Evolutionary conservation across 2,329 filamentous ascomycete genomes (phyloP).

Genomic region (Penicillium sp.): DNA sequence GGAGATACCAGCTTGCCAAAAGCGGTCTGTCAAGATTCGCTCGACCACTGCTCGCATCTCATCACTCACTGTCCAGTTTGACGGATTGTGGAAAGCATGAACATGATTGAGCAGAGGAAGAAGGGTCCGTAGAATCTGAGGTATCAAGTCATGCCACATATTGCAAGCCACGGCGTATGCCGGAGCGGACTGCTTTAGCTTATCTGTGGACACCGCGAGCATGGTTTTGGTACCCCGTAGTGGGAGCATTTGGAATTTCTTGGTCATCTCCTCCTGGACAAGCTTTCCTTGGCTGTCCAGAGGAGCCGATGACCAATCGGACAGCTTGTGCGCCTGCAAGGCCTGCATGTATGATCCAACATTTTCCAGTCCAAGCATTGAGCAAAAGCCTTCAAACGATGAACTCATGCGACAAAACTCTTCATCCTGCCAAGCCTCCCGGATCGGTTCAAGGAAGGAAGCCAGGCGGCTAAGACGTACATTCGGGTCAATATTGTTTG

Average conservation of each 20-base stretch:
- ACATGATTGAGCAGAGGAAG: conserved; percentile 85
- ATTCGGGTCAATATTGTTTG: conserved; percentile 69
- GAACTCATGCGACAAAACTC: conserved; percentile 68
- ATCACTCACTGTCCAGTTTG: conserved; percentile 76
- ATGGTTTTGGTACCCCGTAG: conserved; percentile 87
- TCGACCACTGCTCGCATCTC: conserved; percentile 77
- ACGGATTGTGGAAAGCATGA: conserved; percentile 84
- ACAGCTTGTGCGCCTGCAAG: conserved; percentile 70
- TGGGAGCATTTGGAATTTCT: conserved; percentile 73
- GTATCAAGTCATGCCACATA: conserved; percentile 84
- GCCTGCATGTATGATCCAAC: conserved; percentile 76
- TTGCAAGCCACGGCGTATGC: conserved; percentile 73
- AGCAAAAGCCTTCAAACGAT: conserved; percentile 76
- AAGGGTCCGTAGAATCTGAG: conserved; percentile 78
- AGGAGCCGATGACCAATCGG: conserved; percentile 77
- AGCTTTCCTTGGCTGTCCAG: conserved; percentile 77
- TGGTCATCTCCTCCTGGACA: conserved; percentile 75
- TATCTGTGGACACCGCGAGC: conserved; percentile 88
- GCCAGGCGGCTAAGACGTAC: conserved; percentile 70
- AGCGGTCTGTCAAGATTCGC: conserved; percentile 85
- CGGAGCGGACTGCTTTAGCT: conserved; percentile 70
- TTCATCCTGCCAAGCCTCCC: conserved; percentile 73
- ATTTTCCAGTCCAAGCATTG: conserved; percentile 74
- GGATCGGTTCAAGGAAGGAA: conserved; percentile 79
- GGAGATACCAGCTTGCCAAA: conserved; percentile 98